Evolutionary conservation across 257 asterid genomes (phyloP), one percentile per base, ranked within the genome.

Genomic region (Solanum chilense): DNA sequence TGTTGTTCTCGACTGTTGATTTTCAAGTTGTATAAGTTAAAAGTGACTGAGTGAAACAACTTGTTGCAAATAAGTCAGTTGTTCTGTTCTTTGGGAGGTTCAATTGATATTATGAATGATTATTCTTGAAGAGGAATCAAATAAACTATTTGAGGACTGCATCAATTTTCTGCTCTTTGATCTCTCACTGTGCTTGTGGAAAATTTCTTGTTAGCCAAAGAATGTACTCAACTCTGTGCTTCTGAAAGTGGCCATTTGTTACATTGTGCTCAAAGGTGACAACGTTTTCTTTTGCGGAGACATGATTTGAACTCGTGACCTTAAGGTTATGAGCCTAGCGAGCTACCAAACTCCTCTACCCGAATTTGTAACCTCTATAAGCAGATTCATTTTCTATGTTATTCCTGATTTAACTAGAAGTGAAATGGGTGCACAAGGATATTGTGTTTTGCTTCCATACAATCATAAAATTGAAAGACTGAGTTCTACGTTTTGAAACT

Each of bases 11-110:
- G 42, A 16, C 0, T 47, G 68, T 47, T 80, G 85, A 49, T 80
- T 25, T 80, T 25, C 85, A 49, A 27, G 66, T 44, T 44, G 83
- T 47, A 18, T 11, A 27, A 81, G 85, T 81, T 81, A 81, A 81
- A 44, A 52, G 82, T 6, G 69, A 20, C 12, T 16, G 45, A 49
- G 45, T 49, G 85, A 81, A 81, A 49, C 60, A 80, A 47, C 69
- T 11, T 81, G 85, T 31, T 76, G 60, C 37, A 29, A 81, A 47
- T 47, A 81, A 81, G 69, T 81, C 85, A 16, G 84, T 45, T 78
- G 84, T 42, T 31, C 85, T 80, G 44, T 80, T 5, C 68, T 80
- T 11, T 31, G 29, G 85, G 45, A 81, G 20, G 21, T 81, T 49
- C 44, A 81, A 11, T 16, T 81, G 69, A 31, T 31, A 31, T 74